phyloP scores from a whole-genome alignment of 202 grass and related monocot genomes.

The Zoysia matrella region DNA sequence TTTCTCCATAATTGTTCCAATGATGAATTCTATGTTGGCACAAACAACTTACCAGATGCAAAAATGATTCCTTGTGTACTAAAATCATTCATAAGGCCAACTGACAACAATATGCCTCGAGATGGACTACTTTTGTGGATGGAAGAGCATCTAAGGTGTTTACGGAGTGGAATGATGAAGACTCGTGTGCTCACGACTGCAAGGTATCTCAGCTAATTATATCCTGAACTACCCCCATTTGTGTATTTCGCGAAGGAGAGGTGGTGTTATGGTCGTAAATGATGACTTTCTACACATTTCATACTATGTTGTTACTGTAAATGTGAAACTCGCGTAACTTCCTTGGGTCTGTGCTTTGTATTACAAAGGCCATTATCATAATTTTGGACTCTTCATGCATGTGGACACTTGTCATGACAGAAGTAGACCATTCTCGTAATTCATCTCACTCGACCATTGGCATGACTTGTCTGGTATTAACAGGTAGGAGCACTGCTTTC shows the following conservation, averaged over 20 bases:
- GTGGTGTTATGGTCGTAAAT: constrained; percentile 80
- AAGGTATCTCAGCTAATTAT: constrained; percentile 70
- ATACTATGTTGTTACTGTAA: constrained; percentile 22
- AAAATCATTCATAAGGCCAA: constrained; percentile 61
- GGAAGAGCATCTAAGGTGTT: constrained; percentile 77
- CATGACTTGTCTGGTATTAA: constrained; percentile 39
- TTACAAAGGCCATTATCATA: background rate
- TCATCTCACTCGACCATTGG: constrained; percentile 16
- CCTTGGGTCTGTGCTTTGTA: background rate
- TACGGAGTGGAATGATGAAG: constrained; percentile 75
- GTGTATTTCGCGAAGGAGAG: constrained; percentile 69
- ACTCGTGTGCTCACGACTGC: constrained; percentile 40
- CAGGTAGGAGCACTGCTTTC: constrained; percentile 81
- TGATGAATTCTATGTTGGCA: constrained; percentile 69
- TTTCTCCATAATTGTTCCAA: constrained; percentile 51
- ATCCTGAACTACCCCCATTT: constrained; percentile 67
- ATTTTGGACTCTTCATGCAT: too few relatives aligned
- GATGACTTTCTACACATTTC: constrained; percentile 17
- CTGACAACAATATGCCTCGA: constrained; percentile 54
- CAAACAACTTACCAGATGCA: constrained; percentile 46
- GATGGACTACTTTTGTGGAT: constrained; percentile 91
- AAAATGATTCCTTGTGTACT: constrained; percentile 85
- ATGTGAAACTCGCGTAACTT: constrained; percentile 9
- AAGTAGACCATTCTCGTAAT: background rate
- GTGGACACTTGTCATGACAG: background rate